A percentile compares a stretch with the other conserved stretches of the same genome.
Conservation (phyloP, 129 eudicot species). For the Escallonia herrerae region DNA sequence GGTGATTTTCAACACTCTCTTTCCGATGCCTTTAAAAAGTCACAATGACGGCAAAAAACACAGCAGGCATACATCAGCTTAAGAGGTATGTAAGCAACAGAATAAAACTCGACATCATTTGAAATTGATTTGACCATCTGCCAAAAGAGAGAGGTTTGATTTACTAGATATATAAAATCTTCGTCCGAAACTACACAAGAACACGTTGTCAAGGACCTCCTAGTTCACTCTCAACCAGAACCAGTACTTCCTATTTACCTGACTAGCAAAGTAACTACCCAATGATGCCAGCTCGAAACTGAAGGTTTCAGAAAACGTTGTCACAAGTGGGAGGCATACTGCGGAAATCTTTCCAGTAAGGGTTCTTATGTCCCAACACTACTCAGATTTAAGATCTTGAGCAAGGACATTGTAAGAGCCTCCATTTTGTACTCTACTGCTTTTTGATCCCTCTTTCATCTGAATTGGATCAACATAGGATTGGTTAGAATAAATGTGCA, state of each 20-base stretch:
- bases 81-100: neutral
- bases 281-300: neutral
- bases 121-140: neutral
- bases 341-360: neutral
- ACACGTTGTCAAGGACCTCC: neutral
- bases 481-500: neutral
- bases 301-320: neutral
- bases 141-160: neutral
- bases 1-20: too few relatives aligned
- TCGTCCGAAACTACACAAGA: slow-evolving; percentile 1
- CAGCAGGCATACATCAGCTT: neutral
- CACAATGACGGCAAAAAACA: neutral
- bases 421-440: slow-evolving; percentile 17
- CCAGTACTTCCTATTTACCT: slow-evolving; percentile 3
- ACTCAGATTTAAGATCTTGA: slow-evolving; percentile 22
- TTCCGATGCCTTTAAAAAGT: too few relatives aligned
- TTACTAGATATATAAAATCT: slow-evolving; percentile 1
- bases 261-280: neutral
- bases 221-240: neutral
- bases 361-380: slow-evolving; percentile 4
- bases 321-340: slow-evolving; percentile 7
- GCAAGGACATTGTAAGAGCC: slow-evolving; percentile 3
- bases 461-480: slow-evolving; percentile 1
- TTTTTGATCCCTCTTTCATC: slow-evolving; percentile 32
- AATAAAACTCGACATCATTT: neutral